phyloP scores from a whole-genome alignment of 306 rosid species.

The Cucumis hystrix region DNA sequence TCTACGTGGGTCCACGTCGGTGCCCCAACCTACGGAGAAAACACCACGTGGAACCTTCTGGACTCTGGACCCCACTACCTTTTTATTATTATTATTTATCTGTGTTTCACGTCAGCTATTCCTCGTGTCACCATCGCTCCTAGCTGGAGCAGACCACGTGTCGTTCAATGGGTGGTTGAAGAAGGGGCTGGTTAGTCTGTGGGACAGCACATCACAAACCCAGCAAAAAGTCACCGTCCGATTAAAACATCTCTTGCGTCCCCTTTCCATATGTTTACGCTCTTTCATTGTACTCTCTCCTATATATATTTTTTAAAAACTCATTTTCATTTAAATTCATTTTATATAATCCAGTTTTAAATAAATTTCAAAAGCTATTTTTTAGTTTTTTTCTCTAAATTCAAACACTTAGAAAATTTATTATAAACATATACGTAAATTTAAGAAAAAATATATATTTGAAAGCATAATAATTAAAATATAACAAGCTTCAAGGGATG shows the following conservation, averaged over 20 bases:
- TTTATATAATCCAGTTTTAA: too few species aligned
- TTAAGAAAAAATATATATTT: too few species aligned
- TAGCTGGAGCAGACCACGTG: conserved; percentile 24
- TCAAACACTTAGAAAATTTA: too few species aligned
- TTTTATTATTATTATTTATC: too few species aligned
- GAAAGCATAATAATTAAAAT: too few species aligned
- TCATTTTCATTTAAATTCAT: too few species aligned
- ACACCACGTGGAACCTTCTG: conserved; percentile 13
- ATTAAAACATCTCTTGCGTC: neutral
- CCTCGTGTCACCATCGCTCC: neutral
- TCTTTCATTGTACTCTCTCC: neutral
- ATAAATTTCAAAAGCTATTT: too few species aligned
- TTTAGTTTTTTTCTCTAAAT: too few species aligned
- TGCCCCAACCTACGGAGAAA: neutral
- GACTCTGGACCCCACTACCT: neutral
- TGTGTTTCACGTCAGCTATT: neutral
- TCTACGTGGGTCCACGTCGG: conserved; percentile 10
- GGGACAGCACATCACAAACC: neutral
- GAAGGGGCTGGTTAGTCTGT: neutral
- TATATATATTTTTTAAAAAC: too few species aligned
- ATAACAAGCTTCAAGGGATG: too few species aligned
- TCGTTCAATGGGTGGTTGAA: conserved; percentile 17
- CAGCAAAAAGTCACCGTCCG: neutral
- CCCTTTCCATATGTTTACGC: neutral
- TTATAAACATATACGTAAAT: too few species aligned